Percentiles rank a stretch among this genome's conserved stretches.
Conservation (phyloP, 2,329 filamentous ascomycete species). For the Fusarium tricinctum region DNA sequence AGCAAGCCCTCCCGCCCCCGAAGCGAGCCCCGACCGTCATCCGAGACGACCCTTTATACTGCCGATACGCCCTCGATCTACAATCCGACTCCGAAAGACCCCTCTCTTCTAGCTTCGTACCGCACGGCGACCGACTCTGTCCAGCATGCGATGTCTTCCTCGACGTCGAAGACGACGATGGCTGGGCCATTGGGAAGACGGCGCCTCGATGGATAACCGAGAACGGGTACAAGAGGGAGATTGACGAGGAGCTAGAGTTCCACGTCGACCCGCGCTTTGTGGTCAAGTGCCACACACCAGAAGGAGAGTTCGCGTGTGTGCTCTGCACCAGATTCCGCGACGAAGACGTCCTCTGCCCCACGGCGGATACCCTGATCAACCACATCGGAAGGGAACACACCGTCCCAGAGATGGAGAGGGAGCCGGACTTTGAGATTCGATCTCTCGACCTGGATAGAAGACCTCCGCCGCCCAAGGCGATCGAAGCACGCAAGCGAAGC, state of each 20-base stretch:
- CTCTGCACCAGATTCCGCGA: conserved; percentile 43
- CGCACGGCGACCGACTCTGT: conserved; percentile 32
- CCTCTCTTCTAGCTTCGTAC: conserved; percentile 38
- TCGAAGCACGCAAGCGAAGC: background rate
- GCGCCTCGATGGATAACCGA: conserved; percentile 22
- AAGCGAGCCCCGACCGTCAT: conserved; percentile 17
- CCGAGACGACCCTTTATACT: conserved; percentile 38
- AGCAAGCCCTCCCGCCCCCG: conserved; percentile 4
- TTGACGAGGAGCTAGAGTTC: conserved; percentile 46
- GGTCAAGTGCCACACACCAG: conserved; percentile 44
- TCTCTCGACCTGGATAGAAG: conserved; percentile 32
- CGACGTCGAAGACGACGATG: conserved; percentile 39
- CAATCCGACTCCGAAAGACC: conserved; percentile 32
- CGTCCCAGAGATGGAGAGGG: conserved; percentile 41
- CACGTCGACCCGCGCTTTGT: conserved; percentile 44
- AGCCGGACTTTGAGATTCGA: conserved; percentile 39
- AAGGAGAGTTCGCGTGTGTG: conserved; percentile 45
- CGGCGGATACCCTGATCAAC: conserved; percentile 38
- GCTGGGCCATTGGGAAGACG: conserved; percentile 44
- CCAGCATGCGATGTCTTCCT: conserved; percentile 40
- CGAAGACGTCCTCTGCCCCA: conserved; percentile 37
- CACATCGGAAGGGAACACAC: conserved; percentile 41
- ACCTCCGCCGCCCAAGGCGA: background rate
- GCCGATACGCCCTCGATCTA: conserved; percentile 45
- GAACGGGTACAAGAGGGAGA: conserved; percentile 34